Evolutionary conservation across 139 green algal genomes (phyloP), one percentile per base, ranked within the genome.

Genomic region (Ettlia oleoabundans): DNA sequence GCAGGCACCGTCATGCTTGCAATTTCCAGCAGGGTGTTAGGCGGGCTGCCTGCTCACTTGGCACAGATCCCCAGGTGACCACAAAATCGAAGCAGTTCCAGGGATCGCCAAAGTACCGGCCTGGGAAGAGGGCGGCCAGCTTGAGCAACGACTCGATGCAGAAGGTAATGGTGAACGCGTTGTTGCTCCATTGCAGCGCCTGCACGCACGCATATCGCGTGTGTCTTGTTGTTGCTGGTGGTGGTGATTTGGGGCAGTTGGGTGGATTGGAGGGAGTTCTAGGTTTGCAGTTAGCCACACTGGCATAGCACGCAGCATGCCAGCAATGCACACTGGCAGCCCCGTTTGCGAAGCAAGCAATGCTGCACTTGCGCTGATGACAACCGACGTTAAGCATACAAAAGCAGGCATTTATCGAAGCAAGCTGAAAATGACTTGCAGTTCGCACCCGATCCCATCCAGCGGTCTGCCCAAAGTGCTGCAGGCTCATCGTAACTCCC

Each of bases 51-150:
- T 15, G 21, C 55, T 65, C 21, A 65, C 55, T 65, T 15, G 55
- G 55, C 55, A 65, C 18, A 22, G 55, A 65, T 9, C 55, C 55
- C 55, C 55, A 65, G 18, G 55, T 65, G 18, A 65, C 55, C 5
- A n/a, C 55, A 65, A 65, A 65, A 22, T 65, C 55, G 30, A 65
- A 65, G 18, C 55, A 65, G 55, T 65, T 65, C 55, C 55, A 65
- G 55, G 18, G 18, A 22, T 65, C 55, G 21, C 55, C 21, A n/a
- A 65, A 65, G 55, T 65, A 65, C 18, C 55, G 55, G 18, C 18
- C 21, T 5, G 55, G 55, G 55, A 65, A n/a, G 18, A 65, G 55
- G 18, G 55, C 21, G 5, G 55, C 55, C 55, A 65, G 21, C 55
- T n/a, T 65, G 55, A n/a, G 18, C 18, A 65, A 22, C 55, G 55